phyloP scores from a whole-genome alignment of 2,329 filamentous ascomycete species.

The Epichloe scottii region DNA sequence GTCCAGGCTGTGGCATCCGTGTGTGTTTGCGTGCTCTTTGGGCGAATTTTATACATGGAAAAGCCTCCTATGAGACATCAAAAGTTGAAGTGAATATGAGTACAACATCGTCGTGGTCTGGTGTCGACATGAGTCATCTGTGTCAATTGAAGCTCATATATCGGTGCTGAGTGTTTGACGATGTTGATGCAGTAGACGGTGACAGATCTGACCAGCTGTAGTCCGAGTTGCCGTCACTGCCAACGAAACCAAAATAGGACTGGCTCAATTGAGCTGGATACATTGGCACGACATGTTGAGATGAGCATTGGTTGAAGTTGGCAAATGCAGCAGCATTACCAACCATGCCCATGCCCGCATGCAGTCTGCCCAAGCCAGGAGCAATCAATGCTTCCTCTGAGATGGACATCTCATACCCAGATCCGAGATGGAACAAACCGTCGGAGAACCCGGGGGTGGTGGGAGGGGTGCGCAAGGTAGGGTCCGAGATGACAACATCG shows the following conservation, averaged over 20 bases:
- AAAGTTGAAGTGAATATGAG: neutral
- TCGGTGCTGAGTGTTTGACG: slow-evolving; percentile 14
- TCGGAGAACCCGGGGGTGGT: slow-evolving; percentile 37
- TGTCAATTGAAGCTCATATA: slow-evolving; percentile 13
- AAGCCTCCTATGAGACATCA: neutral
- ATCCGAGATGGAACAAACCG: slow-evolving; percentile 27
- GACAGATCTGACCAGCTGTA: slow-evolving; percentile 39
- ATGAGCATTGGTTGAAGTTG: slow-evolving; percentile 28
- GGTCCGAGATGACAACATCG: slow-evolving; percentile 24
- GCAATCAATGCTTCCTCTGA: slow-evolving; percentile 37
- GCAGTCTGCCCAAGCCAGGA: slow-evolving; percentile 31
- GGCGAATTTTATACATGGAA: neutral
- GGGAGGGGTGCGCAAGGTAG: slow-evolving; percentile 39
- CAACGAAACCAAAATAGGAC: slow-evolving; percentile 26
- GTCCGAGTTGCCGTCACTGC: slow-evolving; percentile 26
- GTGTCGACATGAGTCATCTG: neutral
- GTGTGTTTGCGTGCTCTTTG: neutral
- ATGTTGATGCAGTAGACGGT: slow-evolving; percentile 20
- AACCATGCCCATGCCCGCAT: slow-evolving; percentile 33
- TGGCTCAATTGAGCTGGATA: slow-evolving; percentile 25
- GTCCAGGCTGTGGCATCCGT: neutral
- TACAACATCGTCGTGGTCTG: neutral
- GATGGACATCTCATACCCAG: slow-evolving; percentile 25
- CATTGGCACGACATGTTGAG: slow-evolving; percentile 18
- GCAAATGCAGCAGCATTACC: slow-evolving; percentile 28